Evolutionary conservation across 345 rosid genomes (phyloP).

Genomic region (Corchorus capsularis): DNA sequence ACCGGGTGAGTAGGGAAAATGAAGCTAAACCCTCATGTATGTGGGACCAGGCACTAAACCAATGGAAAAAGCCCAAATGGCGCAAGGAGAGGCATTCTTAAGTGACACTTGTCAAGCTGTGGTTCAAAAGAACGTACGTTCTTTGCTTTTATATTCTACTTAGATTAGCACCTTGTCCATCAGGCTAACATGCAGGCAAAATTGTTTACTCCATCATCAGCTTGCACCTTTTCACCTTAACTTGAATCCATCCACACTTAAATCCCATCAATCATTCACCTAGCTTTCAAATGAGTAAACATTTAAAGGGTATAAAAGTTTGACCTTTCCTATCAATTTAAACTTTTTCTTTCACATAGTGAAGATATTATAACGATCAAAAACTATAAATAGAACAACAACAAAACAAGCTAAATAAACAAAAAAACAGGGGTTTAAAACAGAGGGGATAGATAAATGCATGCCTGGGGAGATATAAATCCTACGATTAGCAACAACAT

Average conservation of each 20-base stretch:
- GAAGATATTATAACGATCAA: not conserved
- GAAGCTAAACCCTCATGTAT: no score
- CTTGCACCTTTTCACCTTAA: not conserved
- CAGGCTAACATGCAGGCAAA: not conserved
- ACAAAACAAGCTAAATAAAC: not conserved
- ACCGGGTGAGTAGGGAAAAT: no score
- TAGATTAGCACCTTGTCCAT: constrained; percentile 2
- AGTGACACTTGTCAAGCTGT: no score
- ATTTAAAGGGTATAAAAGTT: not conserved
- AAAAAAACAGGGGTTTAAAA: not conserved
- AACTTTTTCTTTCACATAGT: not conserved
- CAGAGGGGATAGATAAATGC: not conserved
- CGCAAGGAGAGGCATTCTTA: no score
- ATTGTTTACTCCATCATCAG: not conserved
- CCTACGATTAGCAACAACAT: constrained; percentile 52
- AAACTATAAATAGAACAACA: not conserved
- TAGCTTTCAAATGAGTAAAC: not conserved
- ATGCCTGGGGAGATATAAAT: constrained; percentile 58
- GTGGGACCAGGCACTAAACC: no score
- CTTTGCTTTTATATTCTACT: no score
- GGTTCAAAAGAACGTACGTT: no score
- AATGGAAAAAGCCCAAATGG: no score
- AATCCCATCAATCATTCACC: not conserved
- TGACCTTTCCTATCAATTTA: not conserved
- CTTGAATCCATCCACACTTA: constrained; percentile 15